Evolutionary conservation across 2,329 filamentous ascomycete species (phyloP).

Genomic region (Phialophora verrucosa): DNA sequence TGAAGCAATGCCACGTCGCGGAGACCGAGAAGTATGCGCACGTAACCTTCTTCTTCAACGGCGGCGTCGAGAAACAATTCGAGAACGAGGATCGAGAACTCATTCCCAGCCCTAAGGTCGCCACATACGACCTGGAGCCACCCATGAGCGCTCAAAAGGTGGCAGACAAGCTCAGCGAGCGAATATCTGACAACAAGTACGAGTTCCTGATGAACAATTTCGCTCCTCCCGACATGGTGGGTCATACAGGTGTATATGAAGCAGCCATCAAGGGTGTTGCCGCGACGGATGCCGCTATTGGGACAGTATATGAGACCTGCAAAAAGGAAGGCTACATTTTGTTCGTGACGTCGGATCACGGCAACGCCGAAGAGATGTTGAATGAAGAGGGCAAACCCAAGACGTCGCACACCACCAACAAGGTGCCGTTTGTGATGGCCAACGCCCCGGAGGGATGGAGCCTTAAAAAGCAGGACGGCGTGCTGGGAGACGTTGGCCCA

Average conservation of each 20-base stretch:
- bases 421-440: slow-evolving; percentile 97
- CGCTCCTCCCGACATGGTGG: slow-evolving; percentile 98
- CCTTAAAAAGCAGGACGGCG: slow-evolving; percentile 80
- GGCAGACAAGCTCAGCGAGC: slow-evolving; percentile 85
- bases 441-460: slow-evolving; percentile 91
- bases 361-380: slow-evolving; percentile 99
- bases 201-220: slow-evolving; percentile 99
- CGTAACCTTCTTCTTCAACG: slow-evolving; percentile 99
- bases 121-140: slow-evolving; percentile 92
- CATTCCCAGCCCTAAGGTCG: slow-evolving; percentile 91
- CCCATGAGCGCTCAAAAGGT: slow-evolving; percentile 95
- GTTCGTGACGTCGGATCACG: slow-evolving; percentile 96
- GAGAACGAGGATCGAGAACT: slow-evolving; percentile 89
- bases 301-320: slow-evolving; percentile 88
- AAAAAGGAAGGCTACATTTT: slow-evolving; percentile 91
- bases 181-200: slow-evolving; percentile 81
- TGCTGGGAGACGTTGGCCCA: slow-evolving; percentile 97
- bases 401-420: slow-evolving; percentile 98
- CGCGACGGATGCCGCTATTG: slow-evolving; percentile 92
- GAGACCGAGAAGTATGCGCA: slow-evolving; percentile 99
- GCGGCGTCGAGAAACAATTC: slow-evolving; percentile 96
- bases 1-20: slow-evolving; percentile 94
- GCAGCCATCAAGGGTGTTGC: slow-evolving; percentile 83
- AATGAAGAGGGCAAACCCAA: slow-evolving; percentile 94
- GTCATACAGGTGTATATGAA: slow-evolving; percentile 96